phyloP scores from a whole-genome alignment of 129 eudicot species.

The Centaurea solstitialis region DNA sequence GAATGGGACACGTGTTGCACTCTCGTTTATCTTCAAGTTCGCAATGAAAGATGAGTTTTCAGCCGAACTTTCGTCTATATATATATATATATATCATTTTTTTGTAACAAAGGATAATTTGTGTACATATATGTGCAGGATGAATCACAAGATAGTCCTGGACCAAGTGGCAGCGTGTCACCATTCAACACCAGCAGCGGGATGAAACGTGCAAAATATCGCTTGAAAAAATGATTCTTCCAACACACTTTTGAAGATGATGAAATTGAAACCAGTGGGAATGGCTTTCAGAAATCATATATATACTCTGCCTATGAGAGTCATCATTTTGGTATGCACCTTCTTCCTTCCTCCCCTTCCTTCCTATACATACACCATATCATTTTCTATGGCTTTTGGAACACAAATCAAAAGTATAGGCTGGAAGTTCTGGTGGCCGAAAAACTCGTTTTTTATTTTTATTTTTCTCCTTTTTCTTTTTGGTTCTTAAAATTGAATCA shows the following conservation, averaged over 20 bases:
- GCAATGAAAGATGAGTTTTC: no score
- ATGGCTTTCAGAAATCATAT: constrained; percentile 24
- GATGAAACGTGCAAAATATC: constrained; percentile 91
- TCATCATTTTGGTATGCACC: constrained; percentile 12
- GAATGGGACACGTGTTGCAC: no score
- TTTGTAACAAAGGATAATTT: background rate
- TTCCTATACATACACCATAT: constrained; percentile 25
- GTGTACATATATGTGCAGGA: constrained; percentile 42
- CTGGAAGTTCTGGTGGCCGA: constrained; percentile 28
- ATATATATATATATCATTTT: background rate
- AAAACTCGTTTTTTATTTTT: constrained; percentile 24
- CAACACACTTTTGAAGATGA: constrained; percentile 3
- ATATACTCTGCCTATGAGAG: constrained; percentile 1
- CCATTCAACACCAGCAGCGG: constrained; percentile 86
- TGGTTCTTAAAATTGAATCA: constrained; percentile 1
- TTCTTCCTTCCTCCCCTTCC: background rate
- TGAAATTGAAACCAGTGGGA: constrained; percentile 23
- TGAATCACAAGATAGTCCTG: constrained; percentile 92
- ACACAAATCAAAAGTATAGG: constrained; percentile 17
- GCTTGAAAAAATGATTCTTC: constrained; percentile 28
- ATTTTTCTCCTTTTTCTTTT: background rate
- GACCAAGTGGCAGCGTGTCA: constrained; percentile 92
- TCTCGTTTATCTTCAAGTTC: no score
- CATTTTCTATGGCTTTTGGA: constrained; percentile 26
- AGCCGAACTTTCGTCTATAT: no score